Conservation (phyloP, 108 stramenopile genomes). For the Cyclotella kingstonii region DNA sequence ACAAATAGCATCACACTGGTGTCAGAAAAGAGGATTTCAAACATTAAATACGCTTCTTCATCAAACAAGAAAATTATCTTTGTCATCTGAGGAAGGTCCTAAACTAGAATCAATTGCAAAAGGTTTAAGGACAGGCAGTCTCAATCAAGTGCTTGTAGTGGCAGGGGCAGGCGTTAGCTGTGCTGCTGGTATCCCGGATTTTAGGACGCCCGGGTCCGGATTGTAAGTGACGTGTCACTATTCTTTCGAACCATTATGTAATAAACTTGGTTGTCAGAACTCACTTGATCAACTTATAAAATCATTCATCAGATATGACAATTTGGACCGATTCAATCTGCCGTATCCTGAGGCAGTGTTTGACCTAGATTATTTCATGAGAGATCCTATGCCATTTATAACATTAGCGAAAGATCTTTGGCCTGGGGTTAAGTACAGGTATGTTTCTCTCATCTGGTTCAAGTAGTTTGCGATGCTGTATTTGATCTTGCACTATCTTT, state of each 20-base stretch:
- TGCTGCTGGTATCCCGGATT: slow-evolving; percentile 41
- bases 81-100: slow-evolving; percentile 7
- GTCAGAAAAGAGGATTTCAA: background rate
- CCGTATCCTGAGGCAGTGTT: slow-evolving; percentile 93
- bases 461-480: no score
- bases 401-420: slow-evolving; percentile 78
- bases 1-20: background rate
- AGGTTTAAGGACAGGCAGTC: slow-evolving; percentile 9
- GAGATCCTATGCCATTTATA: slow-evolving; percentile 72
- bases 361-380: slow-evolving; percentile 81
- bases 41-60: background rate
- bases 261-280: background rate
- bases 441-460: background rate
- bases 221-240: slow-evolving; percentile 11
- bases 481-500: no score
- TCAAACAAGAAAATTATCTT: slow-evolving; percentile 12
- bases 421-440: slow-evolving; percentile 71
- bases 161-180: slow-evolving; percentile 36
- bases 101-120: slow-evolving; percentile 30
- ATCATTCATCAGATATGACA: slow-evolving; percentile 58
- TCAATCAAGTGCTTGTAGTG: slow-evolving; percentile 26
- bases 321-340: slow-evolving; percentile 84
- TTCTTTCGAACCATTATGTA: background rate
- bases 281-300: background rate
- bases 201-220: slow-evolving; percentile 34